Evolutionary conservation across 106 monocot species (phyloP).

Genomic region (Dendrobium nobile): DNA sequence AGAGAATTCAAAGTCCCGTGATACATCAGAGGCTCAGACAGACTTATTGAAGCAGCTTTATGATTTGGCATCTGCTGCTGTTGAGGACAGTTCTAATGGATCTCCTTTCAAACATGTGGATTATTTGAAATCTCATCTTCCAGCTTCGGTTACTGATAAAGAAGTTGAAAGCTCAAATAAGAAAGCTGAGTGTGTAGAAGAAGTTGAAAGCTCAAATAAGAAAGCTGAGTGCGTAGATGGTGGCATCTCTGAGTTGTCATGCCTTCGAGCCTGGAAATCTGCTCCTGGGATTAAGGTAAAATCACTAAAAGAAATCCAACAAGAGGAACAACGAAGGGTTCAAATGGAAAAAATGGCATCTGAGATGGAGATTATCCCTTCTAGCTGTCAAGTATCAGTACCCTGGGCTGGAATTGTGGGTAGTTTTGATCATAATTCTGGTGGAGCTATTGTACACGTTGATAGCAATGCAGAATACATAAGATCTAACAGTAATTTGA

Average conservation of each 20-base stretch:
- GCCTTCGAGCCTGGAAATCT: conserved; percentile 68
- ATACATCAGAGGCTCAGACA: not conserved
- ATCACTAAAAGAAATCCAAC: conserved; percentile 88
- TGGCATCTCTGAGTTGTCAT: conserved; percentile 12
- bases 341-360: conserved; percentile 22
- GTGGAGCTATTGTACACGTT: conserved; percentile 17
- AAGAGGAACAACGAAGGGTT: conserved; percentile 70
- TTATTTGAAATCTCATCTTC: conserved; percentile 5
- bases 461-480: not conserved
- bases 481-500: conserved; percentile 13
- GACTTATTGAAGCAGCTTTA: not conserved
- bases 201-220: not conserved
- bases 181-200: conserved; percentile 17
- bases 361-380: conserved; percentile 12
- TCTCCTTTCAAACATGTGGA: conserved; percentile 6
- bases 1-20: conserved; percentile 17
- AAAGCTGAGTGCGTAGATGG: conserved; percentile 18
- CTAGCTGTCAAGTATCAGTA: not conserved
- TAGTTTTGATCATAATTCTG: conserved; percentile 31
- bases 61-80: not conserved
- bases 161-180: conserved; percentile 15
- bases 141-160: conserved; percentile 5
- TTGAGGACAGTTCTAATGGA: not conserved
- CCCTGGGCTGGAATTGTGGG: conserved; percentile 28
- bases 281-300: conserved; percentile 64